These are phyloP conservation scores for Sphagnum contortum DNA, from an alignment of 225 moss, liverwort and hornwort genomes.

Conservation along the genomic window DNA sequence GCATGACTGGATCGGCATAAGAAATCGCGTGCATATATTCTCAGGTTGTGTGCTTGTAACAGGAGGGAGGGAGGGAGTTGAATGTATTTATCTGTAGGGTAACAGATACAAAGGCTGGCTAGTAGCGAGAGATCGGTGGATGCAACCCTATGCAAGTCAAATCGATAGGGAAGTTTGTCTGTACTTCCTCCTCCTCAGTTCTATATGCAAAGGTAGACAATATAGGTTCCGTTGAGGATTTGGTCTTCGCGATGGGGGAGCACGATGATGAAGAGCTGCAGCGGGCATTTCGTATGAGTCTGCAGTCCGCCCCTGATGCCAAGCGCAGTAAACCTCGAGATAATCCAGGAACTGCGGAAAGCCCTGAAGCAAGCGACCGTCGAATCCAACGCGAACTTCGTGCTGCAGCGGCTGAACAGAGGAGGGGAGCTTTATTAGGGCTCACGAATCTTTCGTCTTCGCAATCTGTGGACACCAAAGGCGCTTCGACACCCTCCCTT, in stretches of 20 bases:
- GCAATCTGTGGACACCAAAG: constrained; percentile 23
- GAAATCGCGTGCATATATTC: too few relatives aligned
- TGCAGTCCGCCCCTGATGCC: constrained; percentile 98
- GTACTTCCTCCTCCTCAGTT: not conserved
- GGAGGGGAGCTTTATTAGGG: constrained; percentile 52
- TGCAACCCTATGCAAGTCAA: too few relatives aligned
- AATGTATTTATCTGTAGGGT: too few relatives aligned
- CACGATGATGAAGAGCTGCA: constrained; percentile 99
- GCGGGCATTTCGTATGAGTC: constrained; percentile 98
- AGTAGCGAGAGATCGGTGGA: too few relatives aligned
- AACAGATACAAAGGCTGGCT: too few relatives aligned
- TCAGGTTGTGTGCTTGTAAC: too few relatives aligned
- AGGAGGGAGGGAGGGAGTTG: too few relatives aligned
- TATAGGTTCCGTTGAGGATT: constrained; percentile 50
- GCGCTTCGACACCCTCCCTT: constrained; percentile 27
- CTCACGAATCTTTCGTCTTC: constrained; percentile 40
- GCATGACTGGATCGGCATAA: too few relatives aligned
- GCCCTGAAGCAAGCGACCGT: constrained; percentile 68
- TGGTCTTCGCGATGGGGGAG: constrained; percentile 81
- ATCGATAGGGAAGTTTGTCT: too few relatives aligned
- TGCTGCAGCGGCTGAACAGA: constrained; percentile 93
- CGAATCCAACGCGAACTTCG: constrained; percentile 84
- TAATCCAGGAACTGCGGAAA: constrained; percentile 51
- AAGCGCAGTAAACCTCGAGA: constrained; percentile 98
- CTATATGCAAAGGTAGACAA: constrained; percentile 5